These are phyloP conservation scores for Mycena alexandri DNA, from an alignment of 768 basidiomycete species.

Conservation along the genomic window DNA sequence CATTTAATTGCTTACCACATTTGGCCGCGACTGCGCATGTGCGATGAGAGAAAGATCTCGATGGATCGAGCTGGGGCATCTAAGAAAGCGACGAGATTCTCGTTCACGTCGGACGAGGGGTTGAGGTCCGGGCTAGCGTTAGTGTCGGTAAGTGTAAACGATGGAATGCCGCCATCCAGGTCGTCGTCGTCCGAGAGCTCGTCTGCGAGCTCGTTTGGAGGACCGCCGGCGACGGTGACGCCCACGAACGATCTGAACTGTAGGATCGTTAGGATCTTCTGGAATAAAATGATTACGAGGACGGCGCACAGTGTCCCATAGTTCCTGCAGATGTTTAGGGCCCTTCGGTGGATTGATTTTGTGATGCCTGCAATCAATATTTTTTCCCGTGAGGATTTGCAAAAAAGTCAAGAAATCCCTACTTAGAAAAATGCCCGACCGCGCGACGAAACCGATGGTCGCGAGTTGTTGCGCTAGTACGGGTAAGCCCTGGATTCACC, in stretches of 20 bases:
- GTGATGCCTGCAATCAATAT: background rate
- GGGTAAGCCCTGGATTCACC: background rate
- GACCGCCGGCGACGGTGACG: too few relatives aligned
- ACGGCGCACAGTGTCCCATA: conserved; percentile 12
- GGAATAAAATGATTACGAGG: background rate
- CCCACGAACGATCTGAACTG: conserved; percentile 19
- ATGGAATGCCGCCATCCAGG: background rate
- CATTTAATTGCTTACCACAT: conserved; percentile 11
- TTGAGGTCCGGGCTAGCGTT: background rate
- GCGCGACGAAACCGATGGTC: conserved; percentile 14
- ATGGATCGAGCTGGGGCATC: conserved; percentile 10
- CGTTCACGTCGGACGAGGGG: background rate
- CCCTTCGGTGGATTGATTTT: background rate
- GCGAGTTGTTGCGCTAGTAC: background rate
- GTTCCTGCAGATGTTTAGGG: background rate
- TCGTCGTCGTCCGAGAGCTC: conserved; percentile 10
- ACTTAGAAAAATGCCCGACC: conserved; percentile 14
- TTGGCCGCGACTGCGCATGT: conserved; percentile 4
- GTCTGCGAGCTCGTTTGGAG: background rate
- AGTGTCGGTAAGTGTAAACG: background rate
- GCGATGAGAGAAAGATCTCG: conserved; percentile 31
- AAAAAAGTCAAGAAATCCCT: background rate
- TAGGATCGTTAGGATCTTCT: background rate
- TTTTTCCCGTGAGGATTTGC: background rate
- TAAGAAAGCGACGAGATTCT: conserved; percentile 12